Percentiles rank a stretch among this genome's conserved stretches.
Evolutionary conservation across 2,329 filamentous ascomycete species (phyloP).

Genomic region (Ascochyta clinopodiicola): DNA sequence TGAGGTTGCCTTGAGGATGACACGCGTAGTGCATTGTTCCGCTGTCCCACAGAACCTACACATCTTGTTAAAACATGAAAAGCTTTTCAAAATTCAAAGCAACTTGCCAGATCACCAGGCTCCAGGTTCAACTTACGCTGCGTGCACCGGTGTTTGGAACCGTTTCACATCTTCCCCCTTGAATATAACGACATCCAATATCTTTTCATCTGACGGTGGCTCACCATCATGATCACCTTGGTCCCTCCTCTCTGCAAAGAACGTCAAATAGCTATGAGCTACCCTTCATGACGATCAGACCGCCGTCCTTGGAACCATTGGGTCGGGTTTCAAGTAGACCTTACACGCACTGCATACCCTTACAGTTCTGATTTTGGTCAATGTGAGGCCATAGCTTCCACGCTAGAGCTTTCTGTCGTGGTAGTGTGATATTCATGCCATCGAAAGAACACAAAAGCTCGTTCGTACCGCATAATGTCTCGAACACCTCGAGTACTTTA

Average conservation of each 20-base stretch:
- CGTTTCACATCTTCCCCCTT: constrained; percentile 53
- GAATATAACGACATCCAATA: constrained; percentile 54
- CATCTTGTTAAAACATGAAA: constrained; percentile 36
- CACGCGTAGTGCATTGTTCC: constrained; percentile 54
- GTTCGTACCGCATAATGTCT: constrained; percentile 45
- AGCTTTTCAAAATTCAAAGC: not conserved
- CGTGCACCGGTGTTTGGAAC: constrained; percentile 51
- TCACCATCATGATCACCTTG: constrained; percentile 24
- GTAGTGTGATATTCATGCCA: constrained; percentile 49
- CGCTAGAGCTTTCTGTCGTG: constrained; percentile 40
- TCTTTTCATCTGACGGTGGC: constrained; percentile 25
- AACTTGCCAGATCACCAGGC: constrained; percentile 49
- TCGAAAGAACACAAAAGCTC: constrained; percentile 50
- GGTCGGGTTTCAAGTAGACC: too few relatives aligned
- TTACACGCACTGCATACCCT: constrained; percentile 53
- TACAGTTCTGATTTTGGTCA: constrained; percentile 52
- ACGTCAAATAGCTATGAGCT: constrained; percentile 52
- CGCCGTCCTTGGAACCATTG: constrained; percentile 59
- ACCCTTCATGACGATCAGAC: constrained; percentile 55
- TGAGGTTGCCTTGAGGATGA: constrained; percentile 20
- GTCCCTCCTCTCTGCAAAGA: constrained; percentile 44
- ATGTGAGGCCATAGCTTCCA: constrained; percentile 49
- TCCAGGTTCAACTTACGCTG: constrained; percentile 51
- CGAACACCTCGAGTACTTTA: constrained; percentile 47
- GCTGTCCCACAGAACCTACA: constrained; percentile 46